phyloP scores from a whole-genome alignment of 2,329 filamentous ascomycete species.

The Stachybotrys elegans region DNA sequence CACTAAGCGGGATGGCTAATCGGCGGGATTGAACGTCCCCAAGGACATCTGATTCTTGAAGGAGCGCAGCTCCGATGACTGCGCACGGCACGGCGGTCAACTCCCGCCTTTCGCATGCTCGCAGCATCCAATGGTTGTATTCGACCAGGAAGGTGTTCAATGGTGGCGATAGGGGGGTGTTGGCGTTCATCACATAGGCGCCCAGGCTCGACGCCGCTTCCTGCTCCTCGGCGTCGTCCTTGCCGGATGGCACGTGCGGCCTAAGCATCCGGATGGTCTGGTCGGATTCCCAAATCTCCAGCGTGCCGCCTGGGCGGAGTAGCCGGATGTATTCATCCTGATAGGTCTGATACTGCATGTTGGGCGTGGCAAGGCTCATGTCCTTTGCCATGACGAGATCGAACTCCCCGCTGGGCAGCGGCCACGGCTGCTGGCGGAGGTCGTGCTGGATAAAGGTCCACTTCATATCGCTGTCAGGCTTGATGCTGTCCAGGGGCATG shows the following conservation, averaged over 20 bases:
- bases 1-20: conserved; percentile 79
- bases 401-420: conserved; percentile 75
- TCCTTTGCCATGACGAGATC: conserved; percentile 89
- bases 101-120: conserved; percentile 66
- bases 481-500: conserved; percentile 31
- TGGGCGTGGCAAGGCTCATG: conserved; percentile 61
- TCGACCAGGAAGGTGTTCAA: conserved; percentile 78
- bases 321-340: conserved; percentile 73
- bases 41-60: conserved; percentile 73
- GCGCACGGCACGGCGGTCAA: conserved; percentile 75
- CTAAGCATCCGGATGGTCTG: conserved; percentile 77
- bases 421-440: conserved; percentile 67
- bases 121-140: conserved; percentile 77
- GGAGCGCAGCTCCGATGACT: conserved; percentile 66
- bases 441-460: conserved; percentile 91
- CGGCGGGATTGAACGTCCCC: conserved; percentile 67
- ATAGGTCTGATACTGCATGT: conserved; percentile 48
- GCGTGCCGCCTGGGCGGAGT: conserved; percentile 68
- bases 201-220: conserved; percentile 65
- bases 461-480: conserved; percentile 67
- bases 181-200: conserved; percentile 76
- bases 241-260: conserved; percentile 59
- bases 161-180: conserved; percentile 74
- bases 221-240: conserved; percentile 45
- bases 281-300: conserved; percentile 91